Base-by-base conservation (phyloP, 495 filamentous ascomycete genomes). In the Astrocystis sublimbata region DNA sequence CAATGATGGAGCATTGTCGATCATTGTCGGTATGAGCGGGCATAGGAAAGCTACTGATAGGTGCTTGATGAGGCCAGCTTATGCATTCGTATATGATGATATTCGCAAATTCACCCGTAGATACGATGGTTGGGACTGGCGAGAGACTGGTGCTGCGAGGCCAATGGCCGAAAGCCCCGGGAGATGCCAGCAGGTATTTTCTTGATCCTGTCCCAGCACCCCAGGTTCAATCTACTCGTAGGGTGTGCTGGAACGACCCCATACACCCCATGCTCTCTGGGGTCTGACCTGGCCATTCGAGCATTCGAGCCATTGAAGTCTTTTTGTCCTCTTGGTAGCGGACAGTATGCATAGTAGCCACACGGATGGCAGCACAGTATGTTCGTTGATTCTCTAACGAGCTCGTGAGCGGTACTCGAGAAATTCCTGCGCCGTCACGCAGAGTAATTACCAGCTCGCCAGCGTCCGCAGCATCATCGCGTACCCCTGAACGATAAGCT, bases 111-210 rank as follows among this genome's bases (percentile, higher is more conserved):
- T n/a, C n/a, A n/a, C n/a, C 19, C 6, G 40, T 45, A 21, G 24
- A 23, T 24, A n/a, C 15, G 19, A 36, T n/a, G 21, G 33, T 24
- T n/a, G 13, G n/a, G n/a, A n/a, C n/a, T 31, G 47, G 12, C 35
- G n/a, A 51, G 26, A 49, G 42, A 45, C 6, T n/a, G 15, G 4
- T 41, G 17, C 38, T 24, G 8, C 4, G 21, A 9, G 24, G 30
- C 15, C 28, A n/a, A n/a, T n/a, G n/a, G n/a, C 19, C 33, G 8
- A 1, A 42, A 12, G 17, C 52, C 52, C 52, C 36, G 30, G 52
- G 42, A 30, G 52, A 45, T 57, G 53, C 31, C 53, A 57, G 45
- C n/a, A n/a, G n/a, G n/a, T n/a, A n/a, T n/a, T n/a, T n/a, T n/a
- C n/a, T 45, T 57, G 31, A 21, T 33, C 21, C 2, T 28, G 10